Evolutionary conservation across 2,329 filamentous ascomycete species (phyloP), one percentile per base, ranked within the genome.

Genomic region (Colletotrichum sp.): DNA sequence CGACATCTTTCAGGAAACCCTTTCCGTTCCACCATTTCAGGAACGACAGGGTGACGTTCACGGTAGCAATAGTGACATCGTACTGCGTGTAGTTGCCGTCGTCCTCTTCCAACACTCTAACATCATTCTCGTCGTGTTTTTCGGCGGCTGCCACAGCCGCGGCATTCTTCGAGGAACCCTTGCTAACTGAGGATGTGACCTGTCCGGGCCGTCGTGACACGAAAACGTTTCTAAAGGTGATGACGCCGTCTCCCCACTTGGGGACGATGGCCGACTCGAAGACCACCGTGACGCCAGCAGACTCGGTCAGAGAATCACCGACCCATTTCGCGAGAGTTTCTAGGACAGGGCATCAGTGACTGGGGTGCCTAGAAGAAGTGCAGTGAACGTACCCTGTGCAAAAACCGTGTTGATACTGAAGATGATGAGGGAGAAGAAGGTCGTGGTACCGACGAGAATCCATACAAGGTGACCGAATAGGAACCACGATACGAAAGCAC

Each of bases 11-110:
- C 10, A 99, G 88, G 8, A 98, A 89, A 0, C 97, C 97, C 84
- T 96, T 98, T 26, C 97, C 96, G 80, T 98, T 99, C 92, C 98
- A 98, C 97, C 97, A 99, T 83, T 98, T 99, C n/a, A 96, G 90
- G 80, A 99, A 99, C 0, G 97, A 99, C 30, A 99, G 85, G 0
- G 96, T 99, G 57, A 99, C 96, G 81, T 99, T 98, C 77, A 99
- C 95, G 1, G 95, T 98, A 77, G 97, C 95, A 75, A 99, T 95
- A 0, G 96, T 98, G 18, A 99, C 89, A 81, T 99, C 97, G 80
- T 98, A 99, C 80, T 99, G 97, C 0, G 96, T 98, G 84, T 99
- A 99, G 82, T 99, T 99, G 21, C 95, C 95, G 82, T 99, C 96
- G 81, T 99, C 96, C 74, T 93, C 91, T 77, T 91, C 89, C 24